Evolutionary conservation across 257 asterid species (phyloP).

Genomic region (Solanum bulbocastanum): DNA sequence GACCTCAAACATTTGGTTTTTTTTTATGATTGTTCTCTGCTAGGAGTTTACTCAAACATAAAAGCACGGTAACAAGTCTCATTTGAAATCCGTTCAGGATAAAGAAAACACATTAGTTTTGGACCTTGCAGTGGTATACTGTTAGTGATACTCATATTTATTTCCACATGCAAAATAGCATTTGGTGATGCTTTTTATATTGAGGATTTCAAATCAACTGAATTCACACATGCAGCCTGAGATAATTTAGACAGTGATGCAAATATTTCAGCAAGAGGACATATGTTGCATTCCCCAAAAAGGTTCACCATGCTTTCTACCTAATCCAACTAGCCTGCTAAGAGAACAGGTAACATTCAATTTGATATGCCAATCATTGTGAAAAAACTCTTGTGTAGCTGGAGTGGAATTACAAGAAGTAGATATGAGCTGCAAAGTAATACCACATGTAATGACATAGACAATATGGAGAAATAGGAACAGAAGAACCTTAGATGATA

Average conservation of each 20-base stretch:
- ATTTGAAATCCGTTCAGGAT: not conserved
- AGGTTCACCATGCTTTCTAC: not conserved
- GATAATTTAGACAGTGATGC: not conserved
- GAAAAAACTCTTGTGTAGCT: not conserved
- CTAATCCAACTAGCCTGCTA: not conserved
- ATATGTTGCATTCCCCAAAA: not conserved
- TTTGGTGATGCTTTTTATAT: not conserved
- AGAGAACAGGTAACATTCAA: not conserved
- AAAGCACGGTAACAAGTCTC: not conserved
- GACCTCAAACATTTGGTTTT: not conserved
- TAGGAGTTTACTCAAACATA: not conserved
- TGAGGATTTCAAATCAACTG: not conserved
- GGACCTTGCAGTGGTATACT: not conserved
- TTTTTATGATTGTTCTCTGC: not conserved
- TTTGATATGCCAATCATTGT: not conserved
- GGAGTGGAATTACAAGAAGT: not conserved
- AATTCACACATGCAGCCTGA: not conserved
- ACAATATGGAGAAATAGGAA: not conserved
- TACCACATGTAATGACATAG: not conserved
- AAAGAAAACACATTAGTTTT: not conserved
- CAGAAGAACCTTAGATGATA: not conserved
- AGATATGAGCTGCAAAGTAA: not conserved
- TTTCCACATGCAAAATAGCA: not conserved
- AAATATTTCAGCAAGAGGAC: not conserved
- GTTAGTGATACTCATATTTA: not conserved